Conservation (phyloP, 306 rosid genomes). For the Fagus sylvatica region DNA sequence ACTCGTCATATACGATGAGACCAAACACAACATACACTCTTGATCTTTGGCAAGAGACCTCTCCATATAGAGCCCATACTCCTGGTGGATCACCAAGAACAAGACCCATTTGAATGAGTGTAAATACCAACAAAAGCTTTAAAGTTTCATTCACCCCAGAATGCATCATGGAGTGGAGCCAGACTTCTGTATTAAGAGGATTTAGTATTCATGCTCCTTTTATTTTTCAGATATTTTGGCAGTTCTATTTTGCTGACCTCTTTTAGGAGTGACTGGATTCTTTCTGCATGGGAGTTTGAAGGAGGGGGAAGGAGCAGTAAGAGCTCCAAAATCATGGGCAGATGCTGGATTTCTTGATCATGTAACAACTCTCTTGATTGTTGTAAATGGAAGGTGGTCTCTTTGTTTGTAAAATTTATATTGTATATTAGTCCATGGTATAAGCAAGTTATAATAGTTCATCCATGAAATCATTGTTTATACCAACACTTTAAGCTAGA, state of each 20-base stretch:
- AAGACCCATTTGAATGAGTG: conserved; percentile 61
- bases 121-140: conserved; percentile 43
- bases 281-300: conserved; percentile 13
- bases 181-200: conserved; percentile 28
- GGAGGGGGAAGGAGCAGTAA: background rate
- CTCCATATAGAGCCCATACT: conserved; percentile 54
- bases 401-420: conserved; percentile 16
- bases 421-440: conserved; percentile 11
- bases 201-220: conserved; percentile 11
- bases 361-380: conserved; percentile 5
- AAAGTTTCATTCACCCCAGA: conserved; percentile 31
- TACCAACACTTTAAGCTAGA: background rate
- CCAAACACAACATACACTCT: conserved; percentile 51
- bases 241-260: conserved; percentile 10
- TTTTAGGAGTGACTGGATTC: conserved; percentile 16
- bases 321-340: background rate
- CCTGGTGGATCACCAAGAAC: conserved; percentile 88
- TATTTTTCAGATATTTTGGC: conserved; percentile 9
- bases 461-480: background rate
- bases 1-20: conserved; percentile 47
- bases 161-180: conserved; percentile 30
- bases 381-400: conserved; percentile 41
- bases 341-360: conserved; percentile 1
- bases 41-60: conserved; percentile 63
- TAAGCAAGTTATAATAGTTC: conserved; percentile 4